Base-by-base conservation (phyloP, 2,329 filamentous ascomycete species). In the Aspergillus versicolor region DNA sequence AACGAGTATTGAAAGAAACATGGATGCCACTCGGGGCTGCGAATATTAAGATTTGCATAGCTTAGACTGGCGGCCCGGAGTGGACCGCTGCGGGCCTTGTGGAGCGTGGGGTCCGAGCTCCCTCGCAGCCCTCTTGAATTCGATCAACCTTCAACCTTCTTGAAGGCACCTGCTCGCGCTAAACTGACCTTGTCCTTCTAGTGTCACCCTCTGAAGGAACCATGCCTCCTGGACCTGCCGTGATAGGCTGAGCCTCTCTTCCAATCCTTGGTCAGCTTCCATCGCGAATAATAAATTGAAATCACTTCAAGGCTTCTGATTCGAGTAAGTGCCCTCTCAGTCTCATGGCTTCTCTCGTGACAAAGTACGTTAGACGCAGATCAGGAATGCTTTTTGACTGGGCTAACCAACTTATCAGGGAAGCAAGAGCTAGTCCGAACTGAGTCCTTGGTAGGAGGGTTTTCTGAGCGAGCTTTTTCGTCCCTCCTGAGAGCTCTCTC, bases 1-100 rank as follows among this genome's bases (percentile, higher is more conserved):
- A 12, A 37, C 12, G 34, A 15, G 34, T 37, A 37, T 37, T 37
- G 34, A 37, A 37, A 37, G 34, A 37, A 37, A 37, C 34, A 9
- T 30, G 27, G 27, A 30, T 30, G 27, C 27, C 27, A 30, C 9
- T 30, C 13, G 34, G 34, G 12, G 13, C 15, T 37, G 34, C 34
- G 15, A 37, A 43, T 56, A 17, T 46, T 48, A 62, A 43, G 63
- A 63, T 65, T 65, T 63, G 61, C 63, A 61, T 57, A 64, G 63
- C 64, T 63, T 64, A 63, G 63, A 54, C 56, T 63, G 59, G 58
- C 64, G 64, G 64, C 41, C 64, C 64, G 64, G 64, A 63, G 63
- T 66, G 64, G 64, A 65, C 61, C 63, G 63, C 64, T 51, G 61
- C 58, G 62, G 62, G 63, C 59, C 62, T 56, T 56, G 62, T 63